phyloP scores from a whole-genome alignment of 148 eudicot species.

The Rhododendron williamsianum region DNA sequence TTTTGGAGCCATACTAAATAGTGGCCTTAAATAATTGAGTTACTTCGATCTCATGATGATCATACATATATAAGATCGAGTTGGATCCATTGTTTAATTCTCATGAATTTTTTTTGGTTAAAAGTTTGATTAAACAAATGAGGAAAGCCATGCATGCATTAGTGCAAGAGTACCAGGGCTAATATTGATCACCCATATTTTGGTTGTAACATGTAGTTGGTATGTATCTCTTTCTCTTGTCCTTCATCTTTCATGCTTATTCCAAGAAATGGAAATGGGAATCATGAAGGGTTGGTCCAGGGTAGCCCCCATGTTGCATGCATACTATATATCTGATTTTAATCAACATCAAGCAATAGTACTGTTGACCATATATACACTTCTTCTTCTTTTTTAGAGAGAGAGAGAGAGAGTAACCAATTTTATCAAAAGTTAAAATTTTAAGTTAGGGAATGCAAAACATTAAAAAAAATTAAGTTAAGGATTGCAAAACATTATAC shows the following conservation, averaged over 20 bases:
- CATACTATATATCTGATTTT: neutral
- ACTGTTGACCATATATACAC: no score
- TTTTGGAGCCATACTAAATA: neutral
- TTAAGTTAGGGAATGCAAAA: no score
- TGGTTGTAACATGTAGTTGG: neutral
- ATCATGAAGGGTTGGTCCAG: neutral
- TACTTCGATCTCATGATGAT: neutral
- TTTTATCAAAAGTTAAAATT: no score
- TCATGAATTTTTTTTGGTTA: neutral
- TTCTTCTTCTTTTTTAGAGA: no score
- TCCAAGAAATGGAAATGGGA: neutral
- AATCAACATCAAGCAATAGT: no score
- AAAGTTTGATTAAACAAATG: neutral
- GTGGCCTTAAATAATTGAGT: neutral
- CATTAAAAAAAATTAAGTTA: no score
- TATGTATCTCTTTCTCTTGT: neutral
- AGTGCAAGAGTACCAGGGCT: neutral
- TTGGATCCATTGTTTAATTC: neutral
- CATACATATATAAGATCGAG: neutral
- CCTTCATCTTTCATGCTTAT: neutral
- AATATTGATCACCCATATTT: neutral
- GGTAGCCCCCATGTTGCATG: neutral
- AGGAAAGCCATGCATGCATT: neutral
- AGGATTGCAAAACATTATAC: no score
- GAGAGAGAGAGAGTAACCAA: no score